A percentile compares a stretch with the other conserved stretches of the same genome.
These are phyloP conservation scores for Irpex lacteus DNA, from an alignment of 1,284 basidiomycete species.

Conservation along the genomic window DNA sequence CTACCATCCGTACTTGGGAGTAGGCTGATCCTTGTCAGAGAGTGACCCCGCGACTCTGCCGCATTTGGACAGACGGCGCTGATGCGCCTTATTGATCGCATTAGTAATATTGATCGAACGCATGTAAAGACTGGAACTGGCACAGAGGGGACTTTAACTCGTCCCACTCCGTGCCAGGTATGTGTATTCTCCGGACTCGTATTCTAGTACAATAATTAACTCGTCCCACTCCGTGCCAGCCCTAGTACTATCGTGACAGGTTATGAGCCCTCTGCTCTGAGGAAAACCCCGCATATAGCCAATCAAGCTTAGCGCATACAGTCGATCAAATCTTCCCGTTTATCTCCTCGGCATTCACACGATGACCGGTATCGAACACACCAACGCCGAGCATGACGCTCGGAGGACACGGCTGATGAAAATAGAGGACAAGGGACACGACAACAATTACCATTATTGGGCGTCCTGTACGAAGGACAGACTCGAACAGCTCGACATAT, in stretches of 20 bases:
- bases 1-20: conserved; percentile 16
- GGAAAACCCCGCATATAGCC: not conserved
- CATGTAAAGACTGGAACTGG: too few relatives aligned
- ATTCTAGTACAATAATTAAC: not conserved
- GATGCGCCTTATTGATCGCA: too few relatives aligned
- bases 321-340: not conserved
- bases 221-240: not conserved
- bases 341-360: not conserved
- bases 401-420: not conserved
- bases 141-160: not conserved
- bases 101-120: too few relatives aligned
- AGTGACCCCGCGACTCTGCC: too few relatives aligned
- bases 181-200: not conserved
- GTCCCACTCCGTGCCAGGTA: not conserved
- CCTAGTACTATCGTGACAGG: not conserved
- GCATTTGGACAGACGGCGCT: too few relatives aligned
- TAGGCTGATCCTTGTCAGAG: too few relatives aligned
- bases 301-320: not conserved
- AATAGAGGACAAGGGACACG: not conserved
- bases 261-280: not conserved
- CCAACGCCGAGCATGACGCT: too few relatives aligned
- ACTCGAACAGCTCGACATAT: not conserved
- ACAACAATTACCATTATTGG: not conserved
- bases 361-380: not conserved
- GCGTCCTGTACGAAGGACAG: not conserved